Evolutionary conservation across 164 flowering plant species (phyloP), one percentile per base, ranked within the genome.

Genomic region (Taxillus chinensis): DNA sequence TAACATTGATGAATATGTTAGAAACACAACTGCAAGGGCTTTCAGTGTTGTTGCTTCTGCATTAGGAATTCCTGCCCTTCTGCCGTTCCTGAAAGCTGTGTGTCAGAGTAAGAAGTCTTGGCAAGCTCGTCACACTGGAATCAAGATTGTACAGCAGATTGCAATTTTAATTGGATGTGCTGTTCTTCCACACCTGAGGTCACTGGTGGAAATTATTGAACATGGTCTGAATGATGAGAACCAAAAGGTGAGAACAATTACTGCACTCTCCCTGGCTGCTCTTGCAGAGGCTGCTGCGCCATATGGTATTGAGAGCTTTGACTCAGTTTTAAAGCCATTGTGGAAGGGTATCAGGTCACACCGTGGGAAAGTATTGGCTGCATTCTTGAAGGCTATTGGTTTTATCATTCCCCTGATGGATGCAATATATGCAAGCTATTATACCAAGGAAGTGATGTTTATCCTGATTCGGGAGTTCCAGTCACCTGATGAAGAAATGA

Each of bases 21-120:
- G 99, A 74, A 93, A 90, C 74, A 93, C 97, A 14, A 93, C 99
- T 72, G 96, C 97, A 0, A 82, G 99, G 65, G 99, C 99, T 58
- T 93, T 93, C 69, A 93, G 99, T 83, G 99, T 93, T 56, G 99
- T 93, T 64, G 97, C 99, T 57, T 93, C 99, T 65, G 97, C 99
- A 6, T 82, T 90, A 8, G 99, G 99, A 4, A 93, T 93, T 71
- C 97, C 99, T 65, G 97, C 97, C 0, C 78, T 93, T 6, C 67
- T 90, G 67, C 99, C 99, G 3, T 93, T 93, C 65, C 70, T 93
- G 79, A 93, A 87, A 71, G 99, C 97, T 58, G 97, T 93, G 16
- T 93, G 97, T 74, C 99, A 93, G 76, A 93, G 99, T 76, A 93
- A 90, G 82, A 93, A 93, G 61, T 91, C 99, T 12, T 90, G 99